Evolutionary conservation across 2,329 filamentous ascomycete species (phyloP), one percentile per base, ranked within the genome.

Genomic region (Ophioceras dolichostomum): DNA sequence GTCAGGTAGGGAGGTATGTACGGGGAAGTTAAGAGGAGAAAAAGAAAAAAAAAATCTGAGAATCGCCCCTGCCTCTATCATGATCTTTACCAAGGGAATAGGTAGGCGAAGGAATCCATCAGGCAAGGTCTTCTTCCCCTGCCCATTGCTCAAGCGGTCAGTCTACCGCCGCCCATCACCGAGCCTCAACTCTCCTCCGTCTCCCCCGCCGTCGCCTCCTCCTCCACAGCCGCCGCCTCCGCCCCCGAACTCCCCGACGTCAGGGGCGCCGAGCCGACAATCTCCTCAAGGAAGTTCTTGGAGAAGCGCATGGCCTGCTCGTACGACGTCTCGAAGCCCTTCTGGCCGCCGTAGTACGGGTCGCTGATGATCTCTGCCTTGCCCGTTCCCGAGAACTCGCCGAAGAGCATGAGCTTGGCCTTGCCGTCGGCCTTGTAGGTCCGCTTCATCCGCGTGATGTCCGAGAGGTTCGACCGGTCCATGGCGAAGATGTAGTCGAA

Each of bases 401-500:
- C 91, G 62, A 91, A 96, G 34, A 96, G 61, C 68, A 83, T 79
- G 37, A 94, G 74, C 52, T 73, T 68, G 4, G 75, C 76, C 53
- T 72, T 74, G 22, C 65, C 57, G 24, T 70, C 65, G n/a, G 68
- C 63, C 46, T 71, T 73, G 46, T 73, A 72, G 31, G n/a, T 17
- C 17, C 31, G 31, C 19, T 33, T 33, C 17, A 33, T 16, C 24
- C 75, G 66, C 49, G 76, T 57, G 40, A 94, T 60, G 51, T 93
- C 74, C 8, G 69, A 65, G 32, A 94, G 64, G 55, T 96, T 96
- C 32, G 77, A 74, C 34, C 74, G 68, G 55, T 98, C 91, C 91
- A 98, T 98, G 42, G 84, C 88, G 40, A 98, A 78, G 42, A 98
- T 78, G 60, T 94, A 96, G 59, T 96, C 86, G 52, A 95, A 96